These are phyloP conservation scores for Remersonia thermophila DNA, from an alignment of 2,329 filamentous ascomycete species.

Conservation along the genomic window DNA sequence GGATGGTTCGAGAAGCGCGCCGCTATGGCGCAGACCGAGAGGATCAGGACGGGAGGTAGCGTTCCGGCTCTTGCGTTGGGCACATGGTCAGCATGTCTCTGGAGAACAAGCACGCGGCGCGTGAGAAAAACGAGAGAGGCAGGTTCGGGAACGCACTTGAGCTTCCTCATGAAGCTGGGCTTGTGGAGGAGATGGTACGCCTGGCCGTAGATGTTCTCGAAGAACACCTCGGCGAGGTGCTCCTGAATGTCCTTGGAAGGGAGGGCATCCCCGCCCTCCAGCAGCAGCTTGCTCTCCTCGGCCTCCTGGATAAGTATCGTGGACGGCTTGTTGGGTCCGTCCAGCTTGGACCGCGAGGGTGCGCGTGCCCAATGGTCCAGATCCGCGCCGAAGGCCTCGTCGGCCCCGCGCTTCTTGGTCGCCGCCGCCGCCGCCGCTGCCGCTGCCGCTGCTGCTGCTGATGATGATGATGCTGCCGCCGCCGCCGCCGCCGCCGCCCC, in stretches of 20 bases:
- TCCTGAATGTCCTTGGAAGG: slow-evolving; percentile 82
- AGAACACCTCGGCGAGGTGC: slow-evolving; percentile 87
- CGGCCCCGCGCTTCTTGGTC: slow-evolving; percentile 67
- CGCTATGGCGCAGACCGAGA: slow-evolving; percentile 93
- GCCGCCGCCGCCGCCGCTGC: too few species aligned
- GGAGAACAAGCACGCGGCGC: neutral
- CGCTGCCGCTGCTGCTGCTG: too few species aligned
- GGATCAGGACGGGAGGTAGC: slow-evolving; percentile 75
- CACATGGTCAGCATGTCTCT: slow-evolving; percentile 16
- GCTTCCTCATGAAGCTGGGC: slow-evolving; percentile 86
- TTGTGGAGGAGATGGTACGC: slow-evolving; percentile 92
- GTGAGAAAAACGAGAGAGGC: neutral
- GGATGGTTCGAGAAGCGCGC: slow-evolving; percentile 89
- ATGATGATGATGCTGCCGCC: too few species aligned
- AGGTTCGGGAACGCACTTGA: slow-evolving; percentile 41
- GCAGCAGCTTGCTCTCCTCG: slow-evolving; percentile 65
- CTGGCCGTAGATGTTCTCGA: slow-evolving; percentile 91
- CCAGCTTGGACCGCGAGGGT: slow-evolving; percentile 36
- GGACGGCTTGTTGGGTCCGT: slow-evolving; percentile 36
- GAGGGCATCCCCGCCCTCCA: slow-evolving; percentile 70
- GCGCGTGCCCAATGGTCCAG: slow-evolving; percentile 68
- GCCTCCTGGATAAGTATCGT: slow-evolving; percentile 48
- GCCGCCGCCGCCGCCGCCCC: too few species aligned
- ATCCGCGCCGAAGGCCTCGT: slow-evolving; percentile 77
- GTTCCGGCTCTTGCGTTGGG: slow-evolving; percentile 53